phyloP scores from a whole-genome alignment of 805 yeast genomes.

The Metschnikowia dekortorum region DNA sequence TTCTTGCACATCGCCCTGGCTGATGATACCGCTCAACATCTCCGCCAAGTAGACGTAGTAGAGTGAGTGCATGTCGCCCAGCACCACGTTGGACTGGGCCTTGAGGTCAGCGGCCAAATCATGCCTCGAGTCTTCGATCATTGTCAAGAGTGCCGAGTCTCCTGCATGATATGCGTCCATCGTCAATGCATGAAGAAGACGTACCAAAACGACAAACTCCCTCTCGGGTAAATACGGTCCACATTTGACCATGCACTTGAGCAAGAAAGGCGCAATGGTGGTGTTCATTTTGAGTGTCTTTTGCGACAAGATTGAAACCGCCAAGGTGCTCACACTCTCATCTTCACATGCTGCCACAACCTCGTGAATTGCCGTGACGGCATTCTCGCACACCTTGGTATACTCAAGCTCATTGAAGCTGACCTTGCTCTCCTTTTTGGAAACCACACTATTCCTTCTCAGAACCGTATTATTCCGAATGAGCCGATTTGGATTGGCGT shows the following conservation, averaged over 20 bases:
- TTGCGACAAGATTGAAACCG: constrained; percentile 78
- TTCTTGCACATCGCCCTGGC: constrained; percentile 74
- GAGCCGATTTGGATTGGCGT: constrained; percentile 10
- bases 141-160: constrained; percentile 32
- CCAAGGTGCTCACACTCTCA: constrained; percentile 67
- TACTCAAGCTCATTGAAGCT: constrained; percentile 28
- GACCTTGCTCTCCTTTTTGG: not conserved
- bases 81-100: constrained; percentile 18
- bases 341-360: constrained; percentile 66
- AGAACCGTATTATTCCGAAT: constrained; percentile 11
- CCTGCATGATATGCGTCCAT: constrained; percentile 40
- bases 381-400: constrained; percentile 51
- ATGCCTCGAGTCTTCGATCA: constrained; percentile 49
- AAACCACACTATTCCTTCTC: constrained; percentile 5
- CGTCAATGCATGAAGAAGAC: constrained; percentile 51
- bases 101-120: constrained; percentile 39
- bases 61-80: constrained; percentile 28
- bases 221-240: constrained; percentile 58
- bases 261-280: constrained; percentile 50
- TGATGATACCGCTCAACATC: constrained; percentile 59
- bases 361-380: constrained; percentile 62
- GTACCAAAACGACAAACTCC: constrained; percentile 62
- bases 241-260: constrained; percentile 60
- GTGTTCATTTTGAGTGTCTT: constrained; percentile 51
- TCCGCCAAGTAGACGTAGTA: constrained; percentile 59